A percentile compares a stretch with the other conserved stretches of the same genome.
Evolutionary conservation across 176 grass and related monocot species (phyloP).

Genomic region (Miscanthus lutarioriparius): DNA sequence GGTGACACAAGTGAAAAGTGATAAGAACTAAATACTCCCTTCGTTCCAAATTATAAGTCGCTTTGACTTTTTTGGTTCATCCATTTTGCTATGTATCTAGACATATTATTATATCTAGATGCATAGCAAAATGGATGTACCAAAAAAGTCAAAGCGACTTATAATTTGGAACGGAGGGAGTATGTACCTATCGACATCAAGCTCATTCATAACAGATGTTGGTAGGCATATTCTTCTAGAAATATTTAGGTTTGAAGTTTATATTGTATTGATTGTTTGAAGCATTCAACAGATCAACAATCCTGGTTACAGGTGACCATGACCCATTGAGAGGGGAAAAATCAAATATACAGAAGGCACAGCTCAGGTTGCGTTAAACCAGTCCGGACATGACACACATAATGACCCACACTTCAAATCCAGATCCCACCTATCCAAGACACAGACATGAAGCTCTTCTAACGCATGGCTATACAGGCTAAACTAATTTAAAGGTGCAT

Average conservation of each 20-base stretch:
- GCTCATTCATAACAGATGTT: not conserved
- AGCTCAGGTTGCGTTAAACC: not conserved
- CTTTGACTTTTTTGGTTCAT: too few relatives aligned
- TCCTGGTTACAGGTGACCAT: not conserved
- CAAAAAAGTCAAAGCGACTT: too few relatives aligned
- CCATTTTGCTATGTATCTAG: too few relatives aligned
- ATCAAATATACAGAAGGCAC: not conserved
- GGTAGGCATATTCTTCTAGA: not conserved
- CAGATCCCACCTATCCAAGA: constrained; percentile 20
- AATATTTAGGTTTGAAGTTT: not conserved
- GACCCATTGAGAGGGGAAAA: not conserved
- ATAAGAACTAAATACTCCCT: not conserved
- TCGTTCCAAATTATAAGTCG: too few relatives aligned
- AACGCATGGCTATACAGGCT: not conserved
- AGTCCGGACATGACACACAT: not conserved
- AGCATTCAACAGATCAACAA: not conserved
- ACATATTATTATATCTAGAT: too few relatives aligned
- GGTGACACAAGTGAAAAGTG: constrained; percentile 1
- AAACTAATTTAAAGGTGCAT: constrained; percentile 20
- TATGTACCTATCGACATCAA: not conserved
- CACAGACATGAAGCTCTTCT: not conserved
- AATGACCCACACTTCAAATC: not conserved
- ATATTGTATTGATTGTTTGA: not conserved
- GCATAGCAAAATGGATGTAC: too few relatives aligned
- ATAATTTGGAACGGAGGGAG: too few relatives aligned